Percentiles rank a stretch among this genome's conserved stretches.
Conservation (phyloP, 1,284 basidiomycete genomes). For the Moniliophthora roreri region DNA sequence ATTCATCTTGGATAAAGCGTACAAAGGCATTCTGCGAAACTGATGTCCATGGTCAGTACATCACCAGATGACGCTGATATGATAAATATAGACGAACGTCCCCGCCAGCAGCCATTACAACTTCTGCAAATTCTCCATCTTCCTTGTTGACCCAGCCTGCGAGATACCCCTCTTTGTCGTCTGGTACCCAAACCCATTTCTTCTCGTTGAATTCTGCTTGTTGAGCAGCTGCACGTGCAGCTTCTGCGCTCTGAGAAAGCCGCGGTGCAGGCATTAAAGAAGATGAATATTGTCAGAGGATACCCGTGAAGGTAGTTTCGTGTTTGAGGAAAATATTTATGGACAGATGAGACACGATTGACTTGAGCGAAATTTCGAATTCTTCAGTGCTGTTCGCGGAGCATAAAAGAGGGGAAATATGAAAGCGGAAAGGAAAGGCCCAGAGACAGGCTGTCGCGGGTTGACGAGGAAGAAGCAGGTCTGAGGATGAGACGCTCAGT, state of each 20-base stretch:
- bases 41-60: slow-evolving; percentile 25
- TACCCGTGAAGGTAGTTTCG: background rate
- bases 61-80: slow-evolving; percentile 3
- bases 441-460: background rate
- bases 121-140: slow-evolving; percentile 74
- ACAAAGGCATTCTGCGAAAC: slow-evolving; percentile 75
- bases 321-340: background rate
- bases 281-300: no score
- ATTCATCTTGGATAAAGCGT: slow-evolving; percentile 92
- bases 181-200: slow-evolving; percentile 96
- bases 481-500: background rate
- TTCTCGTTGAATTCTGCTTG: slow-evolving; percentile 97
- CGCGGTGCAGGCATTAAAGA: slow-evolving; percentile 48
- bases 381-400: background rate
- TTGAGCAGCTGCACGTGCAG: slow-evolving; percentile 78
- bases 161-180: slow-evolving; percentile 86
- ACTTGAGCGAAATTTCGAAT: no score
- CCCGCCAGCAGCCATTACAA: slow-evolving; percentile 79
- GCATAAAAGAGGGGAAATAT: background rate
- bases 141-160: slow-evolving; percentile 89
- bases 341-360: background rate
- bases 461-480: background rate
- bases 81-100: slow-evolving; percentile 49
- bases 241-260: slow-evolving; percentile 65
- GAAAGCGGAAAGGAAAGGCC: background rate